These are phyloP conservation scores for Trichoderma orchidacearum DNA, from an alignment of 495 filamentous ascomycete species.

Conservation along the genomic window DNA sequence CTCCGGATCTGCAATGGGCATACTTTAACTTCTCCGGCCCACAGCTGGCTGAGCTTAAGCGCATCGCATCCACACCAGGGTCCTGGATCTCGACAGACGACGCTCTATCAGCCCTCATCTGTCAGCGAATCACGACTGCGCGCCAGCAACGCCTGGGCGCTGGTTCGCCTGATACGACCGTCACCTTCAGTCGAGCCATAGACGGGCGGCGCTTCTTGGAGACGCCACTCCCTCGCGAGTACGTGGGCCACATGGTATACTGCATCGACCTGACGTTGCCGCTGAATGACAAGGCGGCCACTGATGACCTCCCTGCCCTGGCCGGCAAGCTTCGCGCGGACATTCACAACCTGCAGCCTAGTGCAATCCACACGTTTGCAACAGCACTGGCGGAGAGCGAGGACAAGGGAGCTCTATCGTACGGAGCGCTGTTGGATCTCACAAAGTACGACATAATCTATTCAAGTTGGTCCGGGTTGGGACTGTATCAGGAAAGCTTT, in stretches of 20 bases:
- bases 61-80: constrained; percentile 13
- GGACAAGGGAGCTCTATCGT: constrained; percentile 17
- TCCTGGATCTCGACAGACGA: constrained; percentile 33
- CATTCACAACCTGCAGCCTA: constrained; percentile 18
- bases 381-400: constrained; percentile 18
- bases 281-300: constrained; percentile 15
- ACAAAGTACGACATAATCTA: constrained; percentile 29
- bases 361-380: constrained; percentile 26
- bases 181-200: constrained; percentile 36
- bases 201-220: constrained; percentile 31
- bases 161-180: constrained; percentile 3
- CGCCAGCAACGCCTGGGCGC: constrained; percentile 24
- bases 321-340: constrained; percentile 32
- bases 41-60: constrained; percentile 27
- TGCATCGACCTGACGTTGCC: constrained; percentile 19
- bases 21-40: constrained; percentile 23
- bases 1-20: constrained; percentile 27
- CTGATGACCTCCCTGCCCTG: constrained; percentile 17
- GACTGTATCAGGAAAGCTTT: constrained; percentile 34
- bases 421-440: constrained; percentile 16
- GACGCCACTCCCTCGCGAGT: constrained; percentile 30
- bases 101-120: constrained; percentile 37
- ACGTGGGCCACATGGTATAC: constrained; percentile 28
- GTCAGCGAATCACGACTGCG: constrained; percentile 31
- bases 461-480: constrained; percentile 39